phyloP scores from a whole-genome alignment of 2,329 filamentous ascomycete species.

The Colletotrichum destructivum region DNA sequence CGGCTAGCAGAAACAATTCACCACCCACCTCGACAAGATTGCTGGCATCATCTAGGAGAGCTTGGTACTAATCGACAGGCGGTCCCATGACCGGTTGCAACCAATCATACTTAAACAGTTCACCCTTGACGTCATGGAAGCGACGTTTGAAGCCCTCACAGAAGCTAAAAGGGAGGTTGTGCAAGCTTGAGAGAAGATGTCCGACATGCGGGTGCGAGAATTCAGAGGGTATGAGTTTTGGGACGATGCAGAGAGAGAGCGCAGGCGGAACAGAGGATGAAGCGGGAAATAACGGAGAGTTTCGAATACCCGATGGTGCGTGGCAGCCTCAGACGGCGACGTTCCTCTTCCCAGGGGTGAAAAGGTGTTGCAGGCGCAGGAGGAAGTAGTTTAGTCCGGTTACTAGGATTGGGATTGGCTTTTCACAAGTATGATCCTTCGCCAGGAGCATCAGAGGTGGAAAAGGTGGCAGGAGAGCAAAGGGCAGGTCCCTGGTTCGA shows the following conservation, averaged over 20 bases:
- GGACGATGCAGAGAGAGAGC: background rate
- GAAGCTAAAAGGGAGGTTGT: background rate
- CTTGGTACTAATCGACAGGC: background rate
- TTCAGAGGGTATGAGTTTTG: background rate
- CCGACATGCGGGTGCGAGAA: background rate
- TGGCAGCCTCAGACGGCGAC: background rate
- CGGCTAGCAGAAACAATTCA: background rate
- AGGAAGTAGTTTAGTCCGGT: background rate
- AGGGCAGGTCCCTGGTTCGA: background rate
- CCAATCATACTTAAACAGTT: conserved; percentile 2
- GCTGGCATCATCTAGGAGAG: background rate
- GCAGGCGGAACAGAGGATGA: background rate
- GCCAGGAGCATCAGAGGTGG: background rate
- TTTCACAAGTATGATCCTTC: background rate
- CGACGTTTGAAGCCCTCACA: conserved; percentile 8
- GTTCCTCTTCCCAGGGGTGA: background rate
- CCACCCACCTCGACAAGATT: background rate
- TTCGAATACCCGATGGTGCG: background rate
- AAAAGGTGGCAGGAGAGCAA: background rate
- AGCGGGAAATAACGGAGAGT: background rate
- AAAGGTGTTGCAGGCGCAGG: background rate
- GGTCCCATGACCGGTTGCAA: background rate
- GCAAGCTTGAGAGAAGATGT: background rate
- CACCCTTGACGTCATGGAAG: conserved; percentile 8
- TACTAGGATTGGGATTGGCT: background rate